These are phyloP conservation scores for Starmera dryadoides DNA, from an alignment of 805 yeast genomes.

Conservation along the genomic window DNA sequence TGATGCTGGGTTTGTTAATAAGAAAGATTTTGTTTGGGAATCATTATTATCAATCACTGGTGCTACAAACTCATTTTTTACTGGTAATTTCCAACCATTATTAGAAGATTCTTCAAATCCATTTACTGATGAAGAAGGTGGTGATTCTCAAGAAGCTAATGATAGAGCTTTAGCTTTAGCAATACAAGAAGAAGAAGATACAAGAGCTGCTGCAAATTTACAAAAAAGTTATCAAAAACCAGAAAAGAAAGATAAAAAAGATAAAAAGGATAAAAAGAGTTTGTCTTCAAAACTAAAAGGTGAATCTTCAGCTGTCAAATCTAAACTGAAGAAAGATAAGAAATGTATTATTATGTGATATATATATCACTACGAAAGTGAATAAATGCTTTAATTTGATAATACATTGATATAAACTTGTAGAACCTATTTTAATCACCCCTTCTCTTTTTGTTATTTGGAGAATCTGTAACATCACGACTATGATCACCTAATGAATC, in stretches of 20 bases:
- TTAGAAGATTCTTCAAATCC: constrained; percentile 17
- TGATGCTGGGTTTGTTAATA: constrained; percentile 53
- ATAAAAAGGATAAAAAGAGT: constrained; percentile 5
- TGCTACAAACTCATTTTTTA: constrained; percentile 57
- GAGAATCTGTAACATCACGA: constrained; percentile 16
- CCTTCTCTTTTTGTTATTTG: constrained; percentile 29
- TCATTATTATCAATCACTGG: constrained; percentile 63
- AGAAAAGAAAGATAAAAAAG: not conserved
- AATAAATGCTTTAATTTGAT: no score
- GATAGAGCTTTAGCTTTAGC: constrained; percentile 37
- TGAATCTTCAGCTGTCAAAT: not conserved
- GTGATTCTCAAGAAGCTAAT: constrained; percentile 19
- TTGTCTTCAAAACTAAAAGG: not conserved
- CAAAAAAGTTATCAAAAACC: constrained; percentile 27
- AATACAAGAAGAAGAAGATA: constrained; percentile 53
- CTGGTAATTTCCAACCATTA: constrained; percentile 53
- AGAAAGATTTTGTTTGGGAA: constrained; percentile 71
- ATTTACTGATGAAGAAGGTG: constrained; percentile 13
- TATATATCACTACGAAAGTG: no score
- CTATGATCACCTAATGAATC: constrained; percentile 16
- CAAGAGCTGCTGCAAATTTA: constrained; percentile 36
- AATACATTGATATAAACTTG: no score
- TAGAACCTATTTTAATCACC: constrained; percentile 3
- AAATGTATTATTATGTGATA: constrained; percentile 18
- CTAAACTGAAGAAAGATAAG: not conserved